Evolutionary conservation across 768 basidiomycete genomes (phyloP).

Genomic region (Flagelloscypha sp.): DNA sequence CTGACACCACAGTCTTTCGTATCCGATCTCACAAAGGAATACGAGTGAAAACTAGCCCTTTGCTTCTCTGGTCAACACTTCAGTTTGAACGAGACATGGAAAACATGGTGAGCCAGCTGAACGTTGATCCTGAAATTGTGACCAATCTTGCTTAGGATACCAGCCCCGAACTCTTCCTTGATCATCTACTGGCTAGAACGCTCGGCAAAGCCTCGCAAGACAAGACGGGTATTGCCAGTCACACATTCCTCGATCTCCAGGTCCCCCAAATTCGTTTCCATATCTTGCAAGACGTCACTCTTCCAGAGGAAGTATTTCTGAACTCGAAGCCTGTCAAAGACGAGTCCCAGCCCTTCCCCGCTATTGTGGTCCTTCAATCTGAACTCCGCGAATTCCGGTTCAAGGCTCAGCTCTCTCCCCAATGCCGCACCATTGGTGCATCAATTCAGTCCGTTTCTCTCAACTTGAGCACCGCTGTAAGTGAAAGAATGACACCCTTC

Average conservation of each 20-base stretch:
- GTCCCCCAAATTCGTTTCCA: constrained; percentile 33
- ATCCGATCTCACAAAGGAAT: constrained; percentile 30
- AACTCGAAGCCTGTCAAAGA: constrained; percentile 12
- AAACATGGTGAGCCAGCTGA: constrained; percentile 29
- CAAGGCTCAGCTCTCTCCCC: background rate
- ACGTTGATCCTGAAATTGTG: constrained; percentile 1
- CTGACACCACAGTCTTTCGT: constrained; percentile 29
- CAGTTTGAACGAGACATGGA: constrained; percentile 41
- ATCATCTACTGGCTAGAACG: constrained; percentile 34
- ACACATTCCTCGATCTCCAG: constrained; percentile 32
- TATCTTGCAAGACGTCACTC: constrained; percentile 39
- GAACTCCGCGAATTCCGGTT: no score
- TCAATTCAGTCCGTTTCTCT: no score
- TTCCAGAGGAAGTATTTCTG: constrained; percentile 23
- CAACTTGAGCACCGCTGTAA: no score
- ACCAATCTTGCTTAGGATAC: constrained; percentile 16
- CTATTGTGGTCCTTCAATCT: no score
- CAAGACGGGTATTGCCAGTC: constrained; percentile 12
- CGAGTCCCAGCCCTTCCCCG: constrained; percentile 19
- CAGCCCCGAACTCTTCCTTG: constrained; percentile 31
- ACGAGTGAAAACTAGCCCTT: constrained; percentile 45
- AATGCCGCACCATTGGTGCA: background rate
- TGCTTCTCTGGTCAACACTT: constrained; percentile 36
- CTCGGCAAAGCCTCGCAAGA: constrained; percentile 20
- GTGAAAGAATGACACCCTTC: no score